Base-by-base conservation (phyloP, 75 land plant genomes). In the Picea glauca region DNA sequence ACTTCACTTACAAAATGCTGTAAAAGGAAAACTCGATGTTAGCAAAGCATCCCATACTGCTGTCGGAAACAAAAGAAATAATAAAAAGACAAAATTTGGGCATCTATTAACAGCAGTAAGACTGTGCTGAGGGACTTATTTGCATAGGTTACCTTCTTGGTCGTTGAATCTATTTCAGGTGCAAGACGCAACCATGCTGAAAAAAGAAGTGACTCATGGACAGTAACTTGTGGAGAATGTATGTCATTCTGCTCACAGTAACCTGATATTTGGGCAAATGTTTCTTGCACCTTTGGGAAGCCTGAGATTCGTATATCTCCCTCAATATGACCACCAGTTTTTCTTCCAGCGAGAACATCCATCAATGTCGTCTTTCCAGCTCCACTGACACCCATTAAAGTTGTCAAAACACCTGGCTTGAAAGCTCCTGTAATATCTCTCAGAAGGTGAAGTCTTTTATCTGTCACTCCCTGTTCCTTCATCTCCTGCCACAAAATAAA, bases 311-410 rank as follows among this genome's bases (percentile, higher is more conserved):
- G 83, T 35, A 92, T 84, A 40, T 94, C 94, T 4, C 97, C 97
- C 81, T 94, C 96, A 54, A 91, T 89, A 76, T 91, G 91, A 62
- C 96, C 96, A 15, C 96, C 96, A 0, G 96, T 93, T 58, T 94
- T 94, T 73, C 94, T 78, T 66, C 94, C 96, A 46, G 96, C 94
- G 13, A 94, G 74, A 60, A 94, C 96, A 83, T 94, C 96, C 96
- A 94, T 91, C 54, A 94, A 83, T 9, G 96, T 94, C 3, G 96
- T 92, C 84, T 94, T 94, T 75, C 97, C 97, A n/a, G 97, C 94
- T 5, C 97, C 97, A 83, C 97, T 94, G 30, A 94, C 89, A 65
- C 97, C 94, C 90, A 94, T 91, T 13, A 94, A 78, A 23, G 94
- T 92, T 14, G 97, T 92, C 26, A 94, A 79, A 43, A 92, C 87